Base-by-base conservation (phyloP, 2,329 filamentous ascomycete species). In the Lasiodiplodia sp. region DNA sequence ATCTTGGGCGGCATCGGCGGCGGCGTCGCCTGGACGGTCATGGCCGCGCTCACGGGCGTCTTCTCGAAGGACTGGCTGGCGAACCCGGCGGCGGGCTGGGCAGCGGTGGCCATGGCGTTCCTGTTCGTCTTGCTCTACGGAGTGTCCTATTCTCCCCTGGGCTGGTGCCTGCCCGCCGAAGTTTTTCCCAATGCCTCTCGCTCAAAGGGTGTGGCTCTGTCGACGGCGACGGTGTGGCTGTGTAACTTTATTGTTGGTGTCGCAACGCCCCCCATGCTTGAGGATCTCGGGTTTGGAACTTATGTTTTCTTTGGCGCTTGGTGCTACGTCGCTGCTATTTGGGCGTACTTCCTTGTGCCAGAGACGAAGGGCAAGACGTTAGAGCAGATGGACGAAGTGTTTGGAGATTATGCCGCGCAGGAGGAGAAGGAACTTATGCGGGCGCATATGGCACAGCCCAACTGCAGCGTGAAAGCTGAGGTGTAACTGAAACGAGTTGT, bases 241-340 rank as follows among this genome's bases (percentile, higher is more conserved):
- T 87, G 85, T 75, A 89, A 90, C 75, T 90, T 90, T 70, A 85
- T 88, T 63, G 86, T 89, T 34, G 53, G 90, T 47, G 84, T 91
- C 73, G 85, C 91, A 34, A 90, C 88, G 0, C 90, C 89, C 0
- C 84, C 89, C 0, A 84, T 91, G 47, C 85, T 92, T 25, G 79
- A 86, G 69, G 85, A 86, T 66, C 88, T 81, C 0, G 82, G 82
- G 0, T 85, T 79, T 70, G 84, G 84, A 3, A 76, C 76, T 0
- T 79, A 78, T 49, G 73, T 73, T 2, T 80, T 80, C 67, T 80
- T 80, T 70, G 78, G 76, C 2, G 75, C 76, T 14, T 78, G 78
- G 66, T 78, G 75, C 69, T 69, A 73, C 0, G 68, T 78, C n/a
- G 74, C 75, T 1, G 76, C 78, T 25, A 66, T 77, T 3, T 80